Evolutionary conservation across 2,329 filamentous ascomycete species (phyloP).

Genomic region (Phaeosphaeriaceae sp.): DNA sequence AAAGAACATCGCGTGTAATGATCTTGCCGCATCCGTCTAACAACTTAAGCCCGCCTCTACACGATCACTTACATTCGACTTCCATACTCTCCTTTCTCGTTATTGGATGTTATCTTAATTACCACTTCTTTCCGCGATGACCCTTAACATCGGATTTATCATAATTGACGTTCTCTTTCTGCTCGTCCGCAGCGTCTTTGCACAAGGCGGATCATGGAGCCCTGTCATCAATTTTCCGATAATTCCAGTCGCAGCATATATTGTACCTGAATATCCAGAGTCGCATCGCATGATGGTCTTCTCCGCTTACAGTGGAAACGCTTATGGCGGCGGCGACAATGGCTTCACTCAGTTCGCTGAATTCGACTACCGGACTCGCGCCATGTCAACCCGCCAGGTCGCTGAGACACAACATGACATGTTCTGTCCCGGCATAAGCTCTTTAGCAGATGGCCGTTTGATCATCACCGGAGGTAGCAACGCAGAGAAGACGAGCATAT

Average conservation of each 20-base stretch:
- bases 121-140: neutral
- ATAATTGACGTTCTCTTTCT: neutral
- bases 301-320: conserved; percentile 20
- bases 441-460: conserved; percentile 21
- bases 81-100: neutral
- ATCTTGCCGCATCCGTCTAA: neutral
- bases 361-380: conserved; percentile 20
- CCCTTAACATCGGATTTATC: neutral
- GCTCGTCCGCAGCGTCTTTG: conserved; percentile 6
- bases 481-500: conserved; percentile 26
- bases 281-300: conserved; percentile 25
- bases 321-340: conserved; percentile 19
- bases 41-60: neutral
- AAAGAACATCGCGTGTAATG: neutral
- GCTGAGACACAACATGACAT: conserved; percentile 30
- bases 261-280: conserved; percentile 27
- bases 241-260: conserved; percentile 30
- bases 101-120: neutral
- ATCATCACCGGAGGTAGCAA: conserved; percentile 28
- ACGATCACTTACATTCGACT: neutral
- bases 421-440: conserved; percentile 31
- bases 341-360: conserved; percentile 30
- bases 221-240: conserved; percentile 25
- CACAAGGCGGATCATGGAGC: conserved; percentile 21
- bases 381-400: conserved; percentile 21